Evolutionary conservation across 768 basidiomycete genomes (phyloP).

Genomic region (Glaciozyma martinii): DNA sequence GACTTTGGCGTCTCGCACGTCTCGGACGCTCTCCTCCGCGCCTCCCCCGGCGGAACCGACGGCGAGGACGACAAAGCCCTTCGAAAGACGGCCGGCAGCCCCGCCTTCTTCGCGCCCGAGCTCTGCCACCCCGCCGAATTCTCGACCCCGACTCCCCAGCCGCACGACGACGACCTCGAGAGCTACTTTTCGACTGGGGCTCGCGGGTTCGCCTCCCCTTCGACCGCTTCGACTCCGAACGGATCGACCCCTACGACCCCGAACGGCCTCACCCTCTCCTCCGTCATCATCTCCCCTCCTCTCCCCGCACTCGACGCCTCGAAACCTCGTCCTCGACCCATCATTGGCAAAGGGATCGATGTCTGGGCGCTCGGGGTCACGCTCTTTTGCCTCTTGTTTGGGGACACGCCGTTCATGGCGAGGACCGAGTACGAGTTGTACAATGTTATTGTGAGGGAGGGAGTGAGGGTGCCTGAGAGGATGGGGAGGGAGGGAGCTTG

Average conservation of each 20-base stretch:
- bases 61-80: conserved; percentile 65
- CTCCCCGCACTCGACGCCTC: conserved; percentile 28
- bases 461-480: conserved; percentile 56
- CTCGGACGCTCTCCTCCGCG: conserved; percentile 74
- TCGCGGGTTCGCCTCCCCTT: not conserved
- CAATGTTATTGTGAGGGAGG: conserved; percentile 63
- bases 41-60: conserved; percentile 49
- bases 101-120: conserved; percentile 93
- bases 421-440: conserved; percentile 67
- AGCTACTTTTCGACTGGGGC: not conserved
- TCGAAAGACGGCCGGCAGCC: conserved; percentile 85
- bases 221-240: not conserved
- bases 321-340: conserved; percentile 24
- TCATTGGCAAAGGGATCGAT: conserved; percentile 67
- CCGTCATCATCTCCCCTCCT: conserved; percentile 30
- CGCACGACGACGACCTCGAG: not conserved
- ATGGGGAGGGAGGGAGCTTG: conserved; percentile 63
- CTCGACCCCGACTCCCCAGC: conserved; percentile 28
- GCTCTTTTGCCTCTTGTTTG: conserved; percentile 86
- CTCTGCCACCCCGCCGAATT: conserved; percentile 58
- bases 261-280: conserved; percentile 20
- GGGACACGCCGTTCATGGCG: conserved; percentile 63
- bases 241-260: conserved; percentile 10
- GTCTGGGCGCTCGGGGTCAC: conserved; percentile 98
- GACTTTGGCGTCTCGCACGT: conserved; percentile 98